Base-by-base conservation (phyloP, 2,329 filamentous ascomycete species). In the Fragosphaeria purpurea region DNA sequence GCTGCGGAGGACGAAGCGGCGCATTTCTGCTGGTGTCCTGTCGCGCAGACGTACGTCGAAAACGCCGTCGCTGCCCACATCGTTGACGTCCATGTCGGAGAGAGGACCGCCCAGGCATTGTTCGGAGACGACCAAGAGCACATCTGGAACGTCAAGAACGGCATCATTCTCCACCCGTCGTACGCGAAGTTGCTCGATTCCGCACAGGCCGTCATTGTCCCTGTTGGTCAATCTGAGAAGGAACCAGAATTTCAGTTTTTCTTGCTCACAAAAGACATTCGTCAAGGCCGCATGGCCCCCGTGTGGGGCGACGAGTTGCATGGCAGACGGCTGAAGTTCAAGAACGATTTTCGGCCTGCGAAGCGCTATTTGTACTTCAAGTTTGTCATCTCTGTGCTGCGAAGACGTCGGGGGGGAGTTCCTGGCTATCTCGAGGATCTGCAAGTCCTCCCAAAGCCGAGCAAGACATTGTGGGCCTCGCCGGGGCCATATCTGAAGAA, bases 341-440 rank as follows among this genome's bases (percentile, higher is more conserved):
- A 13, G 2, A 45, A 6, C 32, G 48, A 32, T 7, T 50, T 50
- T 11, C 42, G 43, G 1, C 48, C 42, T 3, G 9, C 30, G 1
- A 50, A 50, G 10, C 22, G n/a, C 5, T 50, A 50, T n/a, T 32
- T 45, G 4, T 46, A 50, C 9, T 50, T 50, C 38, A 45, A 45
- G 31, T 45, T 46, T 11, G 43, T 34, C n/a, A 41, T 50, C 2
- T 34, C 30, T 2, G 1, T 50, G 4, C 31, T 50, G 4, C 43
- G 48, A 1, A 3, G 37, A 1, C 48, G 48, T 10, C 48, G 48
- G 3, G 31, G n/a, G 5, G n/a, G 31, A 12, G 43, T 46, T 2
- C 48, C 38, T 2, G 48, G 48, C 2, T 13, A 40, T 12, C 34
- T n/a, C 6, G 3, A 34, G 4, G 47, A 50, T 10, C 34, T 44